Conservation (phyloP, 78 protist species). For the Andalucia godoyi region DNA sequence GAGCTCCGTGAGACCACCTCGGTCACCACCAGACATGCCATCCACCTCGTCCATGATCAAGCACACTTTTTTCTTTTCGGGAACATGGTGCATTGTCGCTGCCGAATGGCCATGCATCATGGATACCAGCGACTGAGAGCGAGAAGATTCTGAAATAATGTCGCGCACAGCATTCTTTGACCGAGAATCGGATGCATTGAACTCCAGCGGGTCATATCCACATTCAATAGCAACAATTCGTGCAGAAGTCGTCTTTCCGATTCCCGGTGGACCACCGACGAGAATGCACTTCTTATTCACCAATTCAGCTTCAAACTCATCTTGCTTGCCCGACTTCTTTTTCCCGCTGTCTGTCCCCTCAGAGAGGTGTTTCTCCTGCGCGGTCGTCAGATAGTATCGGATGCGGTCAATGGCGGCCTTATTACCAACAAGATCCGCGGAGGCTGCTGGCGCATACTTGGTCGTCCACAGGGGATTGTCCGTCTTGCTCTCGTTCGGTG, state of each 20-base stretch:
- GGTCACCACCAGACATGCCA: constrained; percentile 90
- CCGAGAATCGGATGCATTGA: constrained; percentile 90
- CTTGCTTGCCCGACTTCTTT: not conserved
- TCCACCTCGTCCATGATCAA: constrained; percentile 94
- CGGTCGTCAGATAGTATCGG: too few relatives aligned
- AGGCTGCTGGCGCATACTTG: constrained; percentile 50
- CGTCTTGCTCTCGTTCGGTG: not conserved
- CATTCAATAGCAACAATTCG: constrained; percentile 8
- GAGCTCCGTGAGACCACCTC: constrained; percentile 87
- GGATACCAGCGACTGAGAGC: too few relatives aligned
- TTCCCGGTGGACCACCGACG: constrained; percentile 82
- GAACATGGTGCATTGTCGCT: too few relatives aligned
- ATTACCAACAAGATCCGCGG: constrained; percentile 62
- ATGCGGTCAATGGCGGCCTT: too few relatives aligned
- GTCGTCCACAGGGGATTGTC: constrained; percentile 27
- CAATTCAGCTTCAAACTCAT: not conserved
- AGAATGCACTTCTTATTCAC: constrained; percentile 36
- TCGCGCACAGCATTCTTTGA: constrained; percentile 38
- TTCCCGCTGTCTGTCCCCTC: constrained; percentile 56
- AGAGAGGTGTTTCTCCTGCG: constrained; percentile 6
- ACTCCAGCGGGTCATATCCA: constrained; percentile 68
- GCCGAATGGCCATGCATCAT: too few relatives aligned
- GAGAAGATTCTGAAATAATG: too few relatives aligned
- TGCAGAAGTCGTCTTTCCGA: constrained; percentile 89
- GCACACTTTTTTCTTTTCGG: not conserved